A percentile compares a stretch with the other conserved stretches of the same genome.
Evolutionary conservation across 495 filamentous ascomycete genomes (phyloP).

Genomic region (Elasticomyces elasticus): DNA sequence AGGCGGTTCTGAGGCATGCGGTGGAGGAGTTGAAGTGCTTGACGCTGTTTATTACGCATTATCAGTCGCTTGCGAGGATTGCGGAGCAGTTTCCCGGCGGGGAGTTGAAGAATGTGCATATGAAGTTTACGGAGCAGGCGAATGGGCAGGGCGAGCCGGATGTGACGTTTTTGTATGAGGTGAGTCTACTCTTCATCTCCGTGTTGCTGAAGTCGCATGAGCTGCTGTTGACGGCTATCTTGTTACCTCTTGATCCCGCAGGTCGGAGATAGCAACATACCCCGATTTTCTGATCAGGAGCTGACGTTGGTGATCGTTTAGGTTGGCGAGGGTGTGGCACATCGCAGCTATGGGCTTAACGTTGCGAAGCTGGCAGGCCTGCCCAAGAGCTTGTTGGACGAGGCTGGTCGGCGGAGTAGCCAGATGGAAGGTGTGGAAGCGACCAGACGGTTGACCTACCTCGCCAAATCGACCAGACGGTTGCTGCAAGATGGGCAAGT

Average conservation of each 20-base stretch:
- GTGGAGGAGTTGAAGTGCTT: constrained; percentile 63
- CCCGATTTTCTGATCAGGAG: too few relatives aligned
- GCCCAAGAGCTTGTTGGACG: constrained; percentile 61
- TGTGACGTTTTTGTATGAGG: constrained; percentile 41
- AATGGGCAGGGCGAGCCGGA: constrained; percentile 35
- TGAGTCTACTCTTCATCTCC: too few relatives aligned
- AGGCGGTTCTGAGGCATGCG: constrained; percentile 78
- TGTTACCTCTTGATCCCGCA: too few relatives aligned
- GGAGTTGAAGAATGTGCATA: constrained; percentile 67
- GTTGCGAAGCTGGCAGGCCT: constrained; percentile 81
- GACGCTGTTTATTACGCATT: constrained; percentile 93
- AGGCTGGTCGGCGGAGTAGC: constrained; percentile 66
- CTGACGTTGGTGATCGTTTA: too few relatives aligned
- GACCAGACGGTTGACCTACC: constrained; percentile 40
- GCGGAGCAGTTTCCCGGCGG: constrained; percentile 50
- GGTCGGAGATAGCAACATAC: too few relatives aligned
- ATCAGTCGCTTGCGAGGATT: constrained; percentile 71
- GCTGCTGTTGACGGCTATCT: too few relatives aligned
- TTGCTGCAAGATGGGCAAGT: constrained; percentile 16
- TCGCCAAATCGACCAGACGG: constrained; percentile 25
- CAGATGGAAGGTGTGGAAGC: constrained; percentile 69
- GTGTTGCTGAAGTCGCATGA: too few relatives aligned
- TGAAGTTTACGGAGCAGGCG: constrained; percentile 58
- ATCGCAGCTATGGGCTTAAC: constrained; percentile 88
- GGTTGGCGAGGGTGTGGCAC: constrained; percentile 80